Evolutionary conservation across 768 basidiomycete species (phyloP), one percentile per base, ranked within the genome.

Genomic region (Boletales sp.): DNA sequence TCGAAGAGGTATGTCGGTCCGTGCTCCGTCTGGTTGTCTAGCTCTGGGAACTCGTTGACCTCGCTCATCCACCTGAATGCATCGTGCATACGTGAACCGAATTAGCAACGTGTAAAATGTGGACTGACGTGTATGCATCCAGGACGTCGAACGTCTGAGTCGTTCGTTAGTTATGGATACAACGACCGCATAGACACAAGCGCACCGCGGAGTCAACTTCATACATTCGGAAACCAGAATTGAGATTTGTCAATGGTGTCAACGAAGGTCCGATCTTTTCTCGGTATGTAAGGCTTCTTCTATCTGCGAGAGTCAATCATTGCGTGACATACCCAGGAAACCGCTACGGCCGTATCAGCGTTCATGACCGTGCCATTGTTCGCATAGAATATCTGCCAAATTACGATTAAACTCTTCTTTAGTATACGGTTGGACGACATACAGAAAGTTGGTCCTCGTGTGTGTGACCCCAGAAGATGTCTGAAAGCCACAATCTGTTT

Each of bases 381-480:
- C 11, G 77, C 65, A 56, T 87, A 87, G 63, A 79, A 87, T 38
- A 87, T 81, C 82, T 84, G 30, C n/a, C 41, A 45, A 12, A 32
- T 27, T 3, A 44, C 21, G 29, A 34, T 50, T 27, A 50, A 43
- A 8, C 15, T 12, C 14, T 13, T 8, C 4, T 18, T 27, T 38
- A 8, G 24, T n/a, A 15, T 41, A 4, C n/a, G 39, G 18, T 4
- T 12, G 30, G 17, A 15, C 13, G 19, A 43, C 54, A 21, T 50
- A 83, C 83, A 42, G 75, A 78, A 40, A 85, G 62, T 64, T 84
- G 74, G 62, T 86, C 84, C 58, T 86, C 81, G 53, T 87, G 84
- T 0, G 81, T 82, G 56, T 87, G 86, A 9, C 86, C 86, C 55
- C 72, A 87, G 73, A 87, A 86, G 17, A 86, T 78, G 53, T 78